A percentile compares a stretch with the other conserved stretches of the same genome.
These are phyloP conservation scores for Logfia minima DNA, from an alignment of 129 eudicot species.

Conservation along the genomic window DNA sequence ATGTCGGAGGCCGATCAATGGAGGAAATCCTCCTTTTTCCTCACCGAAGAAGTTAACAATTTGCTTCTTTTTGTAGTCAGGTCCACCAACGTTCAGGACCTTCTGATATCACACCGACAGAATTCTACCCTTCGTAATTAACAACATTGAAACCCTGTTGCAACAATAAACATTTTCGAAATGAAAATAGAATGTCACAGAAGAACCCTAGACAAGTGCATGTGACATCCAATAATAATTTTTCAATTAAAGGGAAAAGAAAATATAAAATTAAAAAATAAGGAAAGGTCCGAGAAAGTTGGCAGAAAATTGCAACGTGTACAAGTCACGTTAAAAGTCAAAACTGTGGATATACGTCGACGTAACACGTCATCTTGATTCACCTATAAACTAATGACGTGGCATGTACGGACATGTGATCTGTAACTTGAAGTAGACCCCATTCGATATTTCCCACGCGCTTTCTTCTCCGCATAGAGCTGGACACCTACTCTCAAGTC, in stretches of 20 bases:
- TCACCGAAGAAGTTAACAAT: too few species aligned
- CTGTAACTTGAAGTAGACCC: not conserved
- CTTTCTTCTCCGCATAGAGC: conserved; percentile 8
- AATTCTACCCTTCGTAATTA: too few species aligned
- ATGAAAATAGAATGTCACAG: too few species aligned
- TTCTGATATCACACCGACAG: too few species aligned
- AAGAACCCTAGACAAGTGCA: not conserved
- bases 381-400: conserved; percentile 20
- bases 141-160: too few species aligned
- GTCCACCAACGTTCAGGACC: too few species aligned
- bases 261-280: not conserved
- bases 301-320: conserved; percentile 15
- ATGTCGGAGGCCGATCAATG: too few species aligned
- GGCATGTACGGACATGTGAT: conserved; percentile 11
- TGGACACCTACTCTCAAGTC: not conserved
- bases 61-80: too few species aligned
- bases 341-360: conserved; percentile 6
- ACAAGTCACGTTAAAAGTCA: not conserved
- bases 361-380: conserved; percentile 18
- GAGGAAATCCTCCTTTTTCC: too few species aligned
- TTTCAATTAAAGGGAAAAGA: not conserved
- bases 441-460: not conserved
- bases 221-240: not conserved
- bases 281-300: conserved; percentile 20
- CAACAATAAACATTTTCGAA: too few species aligned